A percentile compares a stretch with the other conserved stretches of the same genome.
These are phyloP conservation scores for Pythium plurisporium DNA, from an alignment of 352 stramenopile genomes.

Conservation along the genomic window DNA sequence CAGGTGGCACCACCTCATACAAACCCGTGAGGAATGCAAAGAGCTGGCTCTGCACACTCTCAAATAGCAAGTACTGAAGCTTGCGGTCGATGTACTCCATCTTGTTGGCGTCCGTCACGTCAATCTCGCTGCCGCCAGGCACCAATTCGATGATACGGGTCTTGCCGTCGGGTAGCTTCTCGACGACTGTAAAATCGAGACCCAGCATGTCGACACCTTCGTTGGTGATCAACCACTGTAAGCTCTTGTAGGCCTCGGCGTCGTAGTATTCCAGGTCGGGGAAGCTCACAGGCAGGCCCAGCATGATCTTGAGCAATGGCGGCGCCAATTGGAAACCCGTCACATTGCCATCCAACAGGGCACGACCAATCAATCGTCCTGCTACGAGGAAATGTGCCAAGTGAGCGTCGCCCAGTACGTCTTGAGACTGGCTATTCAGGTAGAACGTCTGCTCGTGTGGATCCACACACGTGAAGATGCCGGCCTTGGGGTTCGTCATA, in stretches of 20 bases:
- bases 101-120: slow-evolving; percentile 94
- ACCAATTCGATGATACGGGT: slow-evolving; percentile 49
- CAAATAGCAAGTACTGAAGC: slow-evolving; percentile 56
- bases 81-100: slow-evolving; percentile 90
- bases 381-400: slow-evolving; percentile 55
- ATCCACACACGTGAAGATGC: slow-evolving; percentile 43
- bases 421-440: slow-evolving; percentile 26
- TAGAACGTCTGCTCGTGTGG: slow-evolving; percentile 46
- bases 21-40: slow-evolving; percentile 87
- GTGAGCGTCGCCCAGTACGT: slow-evolving; percentile 63
- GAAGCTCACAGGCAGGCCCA: slow-evolving; percentile 93
- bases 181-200: slow-evolving; percentile 54
- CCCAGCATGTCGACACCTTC: slow-evolving; percentile 48
- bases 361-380: slow-evolving; percentile 51
- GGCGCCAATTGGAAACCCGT: slow-evolving; percentile 93
- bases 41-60: slow-evolving; percentile 50
- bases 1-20: slow-evolving; percentile 94
- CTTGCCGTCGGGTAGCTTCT: slow-evolving; percentile 26
- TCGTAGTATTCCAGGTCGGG: slow-evolving; percentile 90
- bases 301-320: slow-evolving; percentile 96
- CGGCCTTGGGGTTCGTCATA: slow-evolving; percentile 29
- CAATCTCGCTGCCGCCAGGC: slow-evolving; percentile 35
- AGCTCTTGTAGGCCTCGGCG: slow-evolving; percentile 46
- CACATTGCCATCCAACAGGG: slow-evolving; percentile 89
- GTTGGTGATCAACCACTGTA: slow-evolving; percentile 61